phyloP scores from a whole-genome alignment of 1,284 basidiomycete species.

The Cryptococcus jaspeensis region DNA sequence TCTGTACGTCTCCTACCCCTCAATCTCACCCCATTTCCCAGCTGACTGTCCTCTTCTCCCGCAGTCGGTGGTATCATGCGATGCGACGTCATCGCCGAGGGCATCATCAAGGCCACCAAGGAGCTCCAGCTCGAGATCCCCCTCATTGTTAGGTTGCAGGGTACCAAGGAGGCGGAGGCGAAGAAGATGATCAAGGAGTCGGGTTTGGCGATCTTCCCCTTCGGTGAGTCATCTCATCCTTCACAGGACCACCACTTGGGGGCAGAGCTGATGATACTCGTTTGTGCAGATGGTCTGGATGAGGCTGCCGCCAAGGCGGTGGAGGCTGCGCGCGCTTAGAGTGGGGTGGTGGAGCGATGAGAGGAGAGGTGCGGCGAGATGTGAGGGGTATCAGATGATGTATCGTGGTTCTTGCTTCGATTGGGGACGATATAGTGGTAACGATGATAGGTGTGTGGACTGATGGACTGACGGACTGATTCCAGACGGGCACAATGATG shows the following conservation, averaged over 20 bases:
- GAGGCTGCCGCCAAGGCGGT: constrained; percentile 77
- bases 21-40: not conserved
- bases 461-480: too few relatives aligned
- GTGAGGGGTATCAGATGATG: not conserved
- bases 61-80: constrained; percentile 82
- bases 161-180: constrained; percentile 93
- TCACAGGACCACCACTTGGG: not conserved
- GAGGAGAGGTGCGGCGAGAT: not conserved
- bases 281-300: constrained; percentile 46
- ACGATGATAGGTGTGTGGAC: not conserved
- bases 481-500: too few relatives aligned
- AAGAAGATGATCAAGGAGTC: constrained; percentile 92
- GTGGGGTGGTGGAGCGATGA: constrained; percentile 1
- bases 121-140: constrained; percentile 85
- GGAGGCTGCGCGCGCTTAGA: constrained; percentile 57
- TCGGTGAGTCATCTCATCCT: constrained; percentile 62
- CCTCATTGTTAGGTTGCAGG: constrained; percentile 90
- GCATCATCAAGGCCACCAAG: constrained; percentile 96
- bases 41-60: constrained; percentile 1
- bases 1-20: constrained; percentile 54
- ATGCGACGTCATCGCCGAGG: constrained; percentile 93
- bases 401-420: not conserved
- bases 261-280: not conserved
- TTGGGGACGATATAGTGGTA: not conserved
- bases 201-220: constrained; percentile 87